Evolutionary conservation across 805 yeast genomes (phyloP).

Genomic region (Metschnikowia cerradonensis): DNA sequence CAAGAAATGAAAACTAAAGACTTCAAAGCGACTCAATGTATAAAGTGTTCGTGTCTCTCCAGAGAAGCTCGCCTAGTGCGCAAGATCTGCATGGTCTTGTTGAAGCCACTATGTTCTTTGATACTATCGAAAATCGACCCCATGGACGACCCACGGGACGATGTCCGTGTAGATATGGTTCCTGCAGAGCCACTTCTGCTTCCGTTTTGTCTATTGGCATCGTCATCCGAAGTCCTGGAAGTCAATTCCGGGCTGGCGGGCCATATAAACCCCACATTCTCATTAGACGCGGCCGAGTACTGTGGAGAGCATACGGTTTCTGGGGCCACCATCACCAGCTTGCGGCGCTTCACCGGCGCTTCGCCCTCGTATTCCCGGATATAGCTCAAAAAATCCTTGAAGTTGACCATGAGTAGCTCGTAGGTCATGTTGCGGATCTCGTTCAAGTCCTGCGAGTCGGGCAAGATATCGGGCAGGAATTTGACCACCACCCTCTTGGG

Average conservation of each 20-base stretch:
- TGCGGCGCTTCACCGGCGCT: conserved; percentile 13
- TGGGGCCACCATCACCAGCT: conserved; percentile 15
- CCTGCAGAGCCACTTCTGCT: conserved; percentile 15
- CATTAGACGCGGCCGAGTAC: background rate
- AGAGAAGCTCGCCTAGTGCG: conserved; percentile 26
- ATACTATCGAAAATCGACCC: conserved; percentile 30
- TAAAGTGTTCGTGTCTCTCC: conserved; percentile 6
- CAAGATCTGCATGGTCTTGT: conserved; percentile 28
- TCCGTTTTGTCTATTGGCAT: background rate
- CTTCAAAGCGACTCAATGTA: background rate
- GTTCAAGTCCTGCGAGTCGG: conserved; percentile 15
- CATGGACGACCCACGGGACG: conserved; percentile 29
- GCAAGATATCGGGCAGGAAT: conserved; percentile 20
- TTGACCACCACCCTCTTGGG: conserved; percentile 23
- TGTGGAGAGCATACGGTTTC: conserved; percentile 2
- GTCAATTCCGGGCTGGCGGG: conserved; percentile 2
- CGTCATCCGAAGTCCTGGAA: background rate
- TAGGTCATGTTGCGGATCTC: conserved; percentile 20
- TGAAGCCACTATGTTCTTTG: conserved; percentile 27
- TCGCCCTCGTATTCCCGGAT: conserved; percentile 13
- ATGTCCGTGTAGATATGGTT: conserved; percentile 12
- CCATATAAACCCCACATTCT: background rate
- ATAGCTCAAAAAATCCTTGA: conserved; percentile 28
- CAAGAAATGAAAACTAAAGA: background rate
- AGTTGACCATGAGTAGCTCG: conserved; percentile 31